Base-by-base conservation (phyloP, 495 filamentous ascomycete species). In the Penicillium lividum region DNA sequence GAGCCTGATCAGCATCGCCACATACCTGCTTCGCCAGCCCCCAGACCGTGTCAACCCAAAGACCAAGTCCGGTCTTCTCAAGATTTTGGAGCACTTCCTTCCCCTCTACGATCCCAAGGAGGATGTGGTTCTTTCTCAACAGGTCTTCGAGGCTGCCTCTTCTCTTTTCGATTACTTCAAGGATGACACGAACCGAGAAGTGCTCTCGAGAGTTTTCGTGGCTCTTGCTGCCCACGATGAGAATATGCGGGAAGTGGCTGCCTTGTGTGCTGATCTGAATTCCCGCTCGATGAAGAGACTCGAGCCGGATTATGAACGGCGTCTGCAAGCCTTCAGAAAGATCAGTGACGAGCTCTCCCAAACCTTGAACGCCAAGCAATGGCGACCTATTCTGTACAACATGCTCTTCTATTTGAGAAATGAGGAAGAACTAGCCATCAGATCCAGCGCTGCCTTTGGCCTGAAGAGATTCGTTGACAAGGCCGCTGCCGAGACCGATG, bases 311-410 rank as follows among this genome's bases (percentile, higher is more conserved):
- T 97, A 93, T 73, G 88, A 93, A 48, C 83, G 86, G 47, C 85
- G 94, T 25, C 76, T 93, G 15, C 70, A 80, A 44, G 95, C 90
- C 25, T 97, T 95, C 73, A 86, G 81, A 53, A 68, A 73, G 5
- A 86, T 98, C 63, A 90, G 86, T 44, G 83, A 85, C 29, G 60
- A 69, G 7, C 59, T 76, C 8, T 78, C 74, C 62, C 64, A 72
- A 25, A 75, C 71, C 0, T 84, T 93, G 36, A 88, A 80, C 4
- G 69, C 86, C n/a, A 84, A 83, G 58, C 89, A 96, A 65, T 99
- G 94, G 95, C 81, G 84, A 56, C 93, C 95, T n/a, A 76, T 98
- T 31, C 68, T 98, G 3, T 88, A 88, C 73, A 98, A 98, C 66
- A 86, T 96, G 81, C 79, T 97, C 3, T 97, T 85, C 73, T 93